Evolutionary conservation across 2,329 filamentous ascomycete species (phyloP).

Genomic region (Aureobasidium lini): DNA sequence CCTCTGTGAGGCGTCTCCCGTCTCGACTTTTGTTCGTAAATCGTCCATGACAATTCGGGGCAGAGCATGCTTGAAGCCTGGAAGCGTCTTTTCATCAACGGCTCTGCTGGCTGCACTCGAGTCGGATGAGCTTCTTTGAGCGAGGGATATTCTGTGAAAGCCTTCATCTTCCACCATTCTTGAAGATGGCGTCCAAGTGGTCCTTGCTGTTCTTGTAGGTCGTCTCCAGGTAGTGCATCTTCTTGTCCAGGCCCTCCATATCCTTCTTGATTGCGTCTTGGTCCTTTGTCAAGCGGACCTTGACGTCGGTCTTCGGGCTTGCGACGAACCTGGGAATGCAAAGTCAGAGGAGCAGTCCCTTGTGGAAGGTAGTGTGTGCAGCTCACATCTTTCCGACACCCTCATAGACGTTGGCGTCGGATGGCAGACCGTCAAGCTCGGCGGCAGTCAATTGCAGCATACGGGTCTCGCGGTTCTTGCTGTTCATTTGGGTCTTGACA

Average conservation of each 20-base stretch:
- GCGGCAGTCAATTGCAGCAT: slow-evolving; percentile 79
- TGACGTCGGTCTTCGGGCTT: slow-evolving; percentile 63
- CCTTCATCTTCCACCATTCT: slow-evolving; percentile 29
- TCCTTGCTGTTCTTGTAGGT: slow-evolving; percentile 91
- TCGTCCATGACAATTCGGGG: not conserved
- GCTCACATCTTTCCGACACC: slow-evolving; percentile 93
- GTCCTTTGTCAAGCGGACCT: slow-evolving; percentile 68
- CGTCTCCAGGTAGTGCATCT: slow-evolving; percentile 85
- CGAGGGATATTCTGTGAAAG: not conserved
- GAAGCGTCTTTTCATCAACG: not conserved
- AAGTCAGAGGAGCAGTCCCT: not conserved
- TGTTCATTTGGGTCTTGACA: slow-evolving; percentile 73
- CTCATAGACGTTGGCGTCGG: slow-evolving; percentile 78
- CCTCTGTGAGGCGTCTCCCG: not conserved
- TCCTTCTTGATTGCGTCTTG: slow-evolving; percentile 68
- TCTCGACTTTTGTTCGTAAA: not conserved
- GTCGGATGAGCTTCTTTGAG: not conserved
- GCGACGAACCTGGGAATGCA: slow-evolving; percentile 67
- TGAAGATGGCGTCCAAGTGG: slow-evolving; percentile 83
- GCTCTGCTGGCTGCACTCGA: not conserved
- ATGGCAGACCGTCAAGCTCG: slow-evolving; percentile 70
- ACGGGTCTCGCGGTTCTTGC: slow-evolving; percentile 82
- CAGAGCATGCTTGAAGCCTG: not conserved
- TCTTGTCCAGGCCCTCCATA: slow-evolving; percentile 75
- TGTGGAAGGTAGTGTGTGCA: not conserved